phyloP scores from a whole-genome alignment of 2,329 filamentous ascomycete genomes.

The Teratosphaeria pseudoeucalypti region DNA sequence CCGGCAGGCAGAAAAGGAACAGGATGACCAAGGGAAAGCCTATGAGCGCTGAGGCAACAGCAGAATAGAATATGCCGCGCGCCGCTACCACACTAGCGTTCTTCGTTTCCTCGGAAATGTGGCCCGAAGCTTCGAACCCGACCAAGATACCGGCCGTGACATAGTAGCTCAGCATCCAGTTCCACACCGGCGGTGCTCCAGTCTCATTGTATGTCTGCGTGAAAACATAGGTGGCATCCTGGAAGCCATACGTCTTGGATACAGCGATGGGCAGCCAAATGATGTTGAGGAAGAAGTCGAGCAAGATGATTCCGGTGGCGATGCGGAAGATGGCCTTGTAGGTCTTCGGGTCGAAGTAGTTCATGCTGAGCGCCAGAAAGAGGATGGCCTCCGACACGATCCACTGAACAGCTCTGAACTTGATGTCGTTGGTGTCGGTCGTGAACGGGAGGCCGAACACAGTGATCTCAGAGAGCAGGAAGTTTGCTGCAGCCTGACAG shows the following conservation, averaged over 20 bases:
- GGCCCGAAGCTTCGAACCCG: conserved; percentile 51
- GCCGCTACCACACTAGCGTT: conserved; percentile 47
- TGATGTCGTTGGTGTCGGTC: conserved; percentile 42
- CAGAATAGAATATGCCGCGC: conserved; percentile 51
- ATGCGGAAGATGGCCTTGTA: conserved; percentile 43
- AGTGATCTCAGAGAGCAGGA: conserved; percentile 40
- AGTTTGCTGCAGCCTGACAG: conserved; percentile 29
- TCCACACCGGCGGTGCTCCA: conserved; percentile 44
- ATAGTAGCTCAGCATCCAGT: conserved; percentile 53
- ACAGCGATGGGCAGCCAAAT: conserved; percentile 52
- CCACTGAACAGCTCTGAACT: conserved; percentile 53
- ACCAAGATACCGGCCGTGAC: conserved; percentile 52
- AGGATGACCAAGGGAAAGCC: conserved; percentile 47
- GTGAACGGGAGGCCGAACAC: conserved; percentile 48
- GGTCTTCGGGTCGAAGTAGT: conserved; percentile 29
- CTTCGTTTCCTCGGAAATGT: conserved; percentile 52
- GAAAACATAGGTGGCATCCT: conserved; percentile 49
- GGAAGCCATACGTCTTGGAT: conserved; percentile 46
- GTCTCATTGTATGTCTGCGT: conserved; percentile 48
- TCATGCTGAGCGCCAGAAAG: conserved; percentile 32
- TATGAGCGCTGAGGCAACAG: conserved; percentile 45
- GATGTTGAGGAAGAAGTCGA: conserved; percentile 50
- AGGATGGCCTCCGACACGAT: conserved; percentile 39
- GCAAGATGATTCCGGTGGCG: conserved; percentile 41
- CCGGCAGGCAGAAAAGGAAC: conserved; percentile 49